Evolutionary conservation across 108 stramenopile species (phyloP), one percentile per base, ranked within the genome.

Genomic region (Stephanodiscus minutulus): DNA sequence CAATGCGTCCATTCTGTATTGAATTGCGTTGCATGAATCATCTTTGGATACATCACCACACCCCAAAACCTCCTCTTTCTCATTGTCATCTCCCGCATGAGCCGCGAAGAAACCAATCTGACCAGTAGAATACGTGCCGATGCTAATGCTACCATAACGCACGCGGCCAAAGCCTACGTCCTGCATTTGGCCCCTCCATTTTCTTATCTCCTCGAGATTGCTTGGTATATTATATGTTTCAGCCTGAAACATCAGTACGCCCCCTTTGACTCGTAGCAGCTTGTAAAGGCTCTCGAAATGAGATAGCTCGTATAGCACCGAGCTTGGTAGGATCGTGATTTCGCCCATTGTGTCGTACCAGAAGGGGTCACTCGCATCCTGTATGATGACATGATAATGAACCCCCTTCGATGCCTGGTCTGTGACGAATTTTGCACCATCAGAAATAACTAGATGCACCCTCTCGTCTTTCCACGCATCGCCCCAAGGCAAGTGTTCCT

Each of bases 211-310:
- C 17, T 85, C 74, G 5, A 93, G 47, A 67, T 88, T 86, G 13
- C 85, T 82, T 9, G 89, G 89, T 52, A 93, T 82, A 63, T 87
- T 87, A 61, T 87, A 89, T n/a, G 89, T 88, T 49, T 93, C 91
- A 0, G 84, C 87, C 64, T 89, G 82, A 73, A 86, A 43, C 83
- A 82, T 87, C 12, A 93, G 68, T 41, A 93, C 86, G 35, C 92
- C 92, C 44, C 48, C 37, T 17, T 86, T 64, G 0, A 58, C 71
- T 47, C 73, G 62, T 20, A 93, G 70, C 18, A 90, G 67, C 18
- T 81, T 66, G 55, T 77, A 59, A 22, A 90, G 59, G 9, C 83
- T 44, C 18, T 74, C 66, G 73, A 93, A 88, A 68, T 93, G 89
- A 2, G 74, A 61, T 36, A 73, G 50, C 41, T 86, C 70, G 58